Evolutionary conservation across 139 green algal genomes (phyloP).

Genomic region (Cymbomonas tetramitiformis): DNA sequence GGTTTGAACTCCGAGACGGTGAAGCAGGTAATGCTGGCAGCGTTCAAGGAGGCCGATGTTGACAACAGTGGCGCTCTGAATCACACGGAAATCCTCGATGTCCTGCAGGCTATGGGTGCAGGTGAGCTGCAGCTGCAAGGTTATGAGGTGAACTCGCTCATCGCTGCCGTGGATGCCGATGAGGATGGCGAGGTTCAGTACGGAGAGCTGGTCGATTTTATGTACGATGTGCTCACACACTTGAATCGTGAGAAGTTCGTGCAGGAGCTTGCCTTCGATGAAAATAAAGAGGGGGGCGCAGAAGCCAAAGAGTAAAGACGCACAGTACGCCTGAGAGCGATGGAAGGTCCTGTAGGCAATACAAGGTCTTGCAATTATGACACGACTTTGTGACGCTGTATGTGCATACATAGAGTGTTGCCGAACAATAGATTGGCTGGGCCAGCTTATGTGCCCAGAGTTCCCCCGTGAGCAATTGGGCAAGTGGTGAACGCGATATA

Average conservation of each 20-base stretch:
- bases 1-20: constrained; percentile 5
- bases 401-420: no score
- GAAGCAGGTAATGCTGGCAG: constrained; percentile 5
- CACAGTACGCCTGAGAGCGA: no score
- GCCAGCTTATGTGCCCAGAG: no score
- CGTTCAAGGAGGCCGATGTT: constrained; percentile 37
- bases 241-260: constrained; percentile 31
- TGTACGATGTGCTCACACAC: constrained; percentile 39
- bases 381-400: no score
- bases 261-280: constrained; percentile 13
- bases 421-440: no score
- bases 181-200: constrained; percentile 41
- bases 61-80: constrained; percentile 39
- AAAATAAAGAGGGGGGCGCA: no score
- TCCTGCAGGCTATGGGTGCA: constrained; percentile 17
- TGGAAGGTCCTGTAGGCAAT: no score
- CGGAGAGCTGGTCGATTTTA: constrained; percentile 44
- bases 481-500: no score
- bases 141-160: constrained; percentile 23
- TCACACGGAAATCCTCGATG: constrained; percentile 27
- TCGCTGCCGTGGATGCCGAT: constrained; percentile 30
- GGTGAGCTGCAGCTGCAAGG: constrained; percentile 12
- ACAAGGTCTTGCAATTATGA: no score
- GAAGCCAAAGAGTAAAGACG: no score
- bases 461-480: no score